Evolutionary conservation across 306 rosid species (phyloP), one percentile per base, ranked within the genome.

Genomic region (Cyclanthera cordifolia): DNA sequence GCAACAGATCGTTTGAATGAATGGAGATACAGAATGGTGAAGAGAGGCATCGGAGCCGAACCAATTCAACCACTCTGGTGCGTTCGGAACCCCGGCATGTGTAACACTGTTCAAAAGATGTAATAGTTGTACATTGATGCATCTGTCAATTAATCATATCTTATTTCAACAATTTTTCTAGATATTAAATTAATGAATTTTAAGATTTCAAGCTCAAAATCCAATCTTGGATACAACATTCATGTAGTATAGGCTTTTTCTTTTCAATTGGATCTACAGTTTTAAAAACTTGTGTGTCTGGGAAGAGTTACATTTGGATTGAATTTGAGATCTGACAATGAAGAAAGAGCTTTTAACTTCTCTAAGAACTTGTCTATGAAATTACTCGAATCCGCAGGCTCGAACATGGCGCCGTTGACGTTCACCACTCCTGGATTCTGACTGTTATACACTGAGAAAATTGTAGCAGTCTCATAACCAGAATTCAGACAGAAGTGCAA

Each of bases 1-100:
- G 97, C 92, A 24, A 92, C 89, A 0, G 95, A 89, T 68, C 72
- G 95, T 61, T 28, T 92, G 80, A 89, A 79, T 74, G 96, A 92
- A 74, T 92, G 97, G 95, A 79, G 97, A 78, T 72, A 71, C 70
- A 79, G 95, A 81, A 87, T 85, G 85, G 88, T 89, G 7, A 78
- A 41, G 15, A 89, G 96, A 72, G 96, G 96, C 25, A 81, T 89
- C 11, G 73, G 81, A 23, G 97, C 96, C 32, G 96, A 92, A 75
- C 97, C 97, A 0, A 84, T 92, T 86, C 96, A 92, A 72, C 96
- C 96, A 45, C 89, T 92, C 45, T 89, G 95, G 90, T 92, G 97
- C 72, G 14, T 83, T 55, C 81, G 86, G 76, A 89, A 89, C 57
- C 90, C 88, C 19, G 95, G 96, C 28, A 89, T 92, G 97, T 92